Base-by-base conservation (phyloP, 495 filamentous ascomycete species). In the Penicillium cinerascens region DNA sequence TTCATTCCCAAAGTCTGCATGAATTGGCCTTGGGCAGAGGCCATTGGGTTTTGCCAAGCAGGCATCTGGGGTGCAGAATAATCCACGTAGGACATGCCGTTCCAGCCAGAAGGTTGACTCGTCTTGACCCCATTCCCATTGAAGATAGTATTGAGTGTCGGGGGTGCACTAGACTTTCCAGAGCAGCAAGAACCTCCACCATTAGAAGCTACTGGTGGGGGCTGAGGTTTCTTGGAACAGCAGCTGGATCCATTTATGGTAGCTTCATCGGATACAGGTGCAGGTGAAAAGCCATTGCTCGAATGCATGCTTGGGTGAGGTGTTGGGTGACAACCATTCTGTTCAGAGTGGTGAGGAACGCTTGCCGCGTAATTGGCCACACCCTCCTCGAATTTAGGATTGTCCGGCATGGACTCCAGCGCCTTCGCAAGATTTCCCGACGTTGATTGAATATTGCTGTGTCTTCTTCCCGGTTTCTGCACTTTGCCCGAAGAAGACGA, bases 131-230 rank as follows among this genome's bases (percentile, higher is more conserved):
- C 29, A 20, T 54, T 35, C 2, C 35, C 8, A 8, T 50, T 52
- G 23, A 46, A 11, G 37, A 42, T 22, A 17, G 33, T 6, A 23
- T 56, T 23, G 2, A 44, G 6, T 33, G 42, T 18, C 16, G 37
- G 13, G 11, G 51, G 37, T 15, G 43, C 33, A 16, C 29, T 54
- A 6, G 66, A 49, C 16, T 57, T 65, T 37, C 51, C 59, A 42
- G 44, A 36, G 35, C 74, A 74, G 48, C 72, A 75, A 51, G 70
- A 72, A 21, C 61, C 57, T 29, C 35, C 48, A 26, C 47, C 49
- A 20, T 42, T 51, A 18, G 54, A 60, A 20, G 52, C 42, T 6
- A 55, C 22, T n/a, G 57, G 52, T 4, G 49, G 33, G 10, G 53
- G 17, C 20, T 49, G 51, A 1, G 60, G 42, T 22, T 67, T 65